phyloP scores from a whole-genome alignment of 2,329 filamentous ascomycete genomes.

The Aspergillus costaricaensis region DNA sequence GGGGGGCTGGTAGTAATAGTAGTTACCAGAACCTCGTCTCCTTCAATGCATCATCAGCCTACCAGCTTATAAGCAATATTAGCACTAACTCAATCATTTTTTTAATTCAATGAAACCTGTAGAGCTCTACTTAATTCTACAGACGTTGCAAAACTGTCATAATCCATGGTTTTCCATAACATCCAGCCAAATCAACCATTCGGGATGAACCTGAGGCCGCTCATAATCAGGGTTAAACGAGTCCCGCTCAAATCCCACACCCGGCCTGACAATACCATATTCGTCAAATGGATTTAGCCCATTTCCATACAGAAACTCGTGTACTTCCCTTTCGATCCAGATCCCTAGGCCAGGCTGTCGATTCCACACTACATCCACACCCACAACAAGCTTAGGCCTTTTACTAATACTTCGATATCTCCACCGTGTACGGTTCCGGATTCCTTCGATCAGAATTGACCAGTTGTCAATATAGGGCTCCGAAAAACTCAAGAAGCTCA shows the following conservation, averaged over 20 bases:
- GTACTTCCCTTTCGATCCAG: conserved; percentile 18
- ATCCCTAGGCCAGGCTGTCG: conserved; percentile 2
- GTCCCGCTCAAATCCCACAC: not conserved
- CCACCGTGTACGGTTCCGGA: conserved; percentile 20
- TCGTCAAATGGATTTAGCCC: conserved; percentile 25
- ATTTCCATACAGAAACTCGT: conserved; percentile 26
- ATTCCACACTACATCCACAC: too few species aligned
- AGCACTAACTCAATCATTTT: too few species aligned
- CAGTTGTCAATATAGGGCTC: conserved; percentile 6
- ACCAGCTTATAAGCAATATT: too few species aligned
- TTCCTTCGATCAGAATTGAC: conserved; percentile 22
- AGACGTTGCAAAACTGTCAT: too few species aligned
- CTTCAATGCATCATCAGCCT: too few species aligned
- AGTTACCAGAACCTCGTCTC: too few species aligned
- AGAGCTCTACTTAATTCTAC: too few species aligned
- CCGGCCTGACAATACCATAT: too few species aligned
- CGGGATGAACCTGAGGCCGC: not conserved
- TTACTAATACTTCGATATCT: conserved; percentile 8
- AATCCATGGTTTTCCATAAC: too few species aligned
- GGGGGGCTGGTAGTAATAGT: too few species aligned
- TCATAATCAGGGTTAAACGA: not conserved
- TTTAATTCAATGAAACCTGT: too few species aligned
- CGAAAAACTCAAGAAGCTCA: conserved; percentile 24
- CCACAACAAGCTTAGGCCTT: conserved; percentile 11
- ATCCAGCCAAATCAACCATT: too few species aligned